Conservation (phyloP, 371 early-diverging fungal species). For the Basidiobolus meristosporus region DNA sequence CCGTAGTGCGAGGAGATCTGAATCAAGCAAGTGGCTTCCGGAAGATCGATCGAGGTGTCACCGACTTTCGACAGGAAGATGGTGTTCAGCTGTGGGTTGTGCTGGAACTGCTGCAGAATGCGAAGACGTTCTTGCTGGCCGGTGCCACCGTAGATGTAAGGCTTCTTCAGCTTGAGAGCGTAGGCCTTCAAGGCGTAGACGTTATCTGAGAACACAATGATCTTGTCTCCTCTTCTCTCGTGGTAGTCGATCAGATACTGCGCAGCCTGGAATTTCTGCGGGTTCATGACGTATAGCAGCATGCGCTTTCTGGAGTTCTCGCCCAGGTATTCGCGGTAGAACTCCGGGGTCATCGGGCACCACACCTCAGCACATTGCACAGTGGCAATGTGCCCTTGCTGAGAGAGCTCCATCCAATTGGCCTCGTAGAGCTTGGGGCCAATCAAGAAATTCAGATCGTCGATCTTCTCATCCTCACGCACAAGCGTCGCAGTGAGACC, state of each 20-base stretch:
- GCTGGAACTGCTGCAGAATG: slow-evolving; percentile 89
- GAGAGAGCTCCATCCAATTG: slow-evolving; percentile 98
- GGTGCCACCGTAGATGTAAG: slow-evolving; percentile 96
- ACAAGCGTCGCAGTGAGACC: slow-evolving; percentile 99
- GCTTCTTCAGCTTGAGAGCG: slow-evolving; percentile 77
- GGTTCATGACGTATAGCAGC: slow-evolving; percentile 95
- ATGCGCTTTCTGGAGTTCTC: slow-evolving; percentile 56
- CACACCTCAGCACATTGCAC: slow-evolving; percentile 99
- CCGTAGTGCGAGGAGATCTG: slow-evolving; percentile 99
- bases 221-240: slow-evolving; percentile 95
- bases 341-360: slow-evolving; percentile 98
- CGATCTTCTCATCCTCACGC: slow-evolving; percentile 99
- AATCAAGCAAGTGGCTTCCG: slow-evolving; percentile 98
- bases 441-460: slow-evolving; percentile 96
- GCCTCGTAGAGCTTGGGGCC: slow-evolving; percentile 99
- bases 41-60: slow-evolving; percentile 99
- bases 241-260: slow-evolving; percentile 95
- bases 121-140: slow-evolving; percentile 90
- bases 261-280: slow-evolving; percentile 95
- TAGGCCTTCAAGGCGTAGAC: slow-evolving; percentile 92
- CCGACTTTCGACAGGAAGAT: slow-evolving; percentile 97
- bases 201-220: slow-evolving; percentile 99
- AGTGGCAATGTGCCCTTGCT: slow-evolving; percentile 95
- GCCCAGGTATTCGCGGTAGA: slow-evolving; percentile 88
- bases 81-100: slow-evolving; percentile 86